A percentile compares a stretch with the other conserved stretches of the same genome.
These are phyloP conservation scores for Ceratocystis eucalypticola DNA, from an alignment of 2,329 filamentous ascomycete species.

Conservation along the genomic window DNA sequence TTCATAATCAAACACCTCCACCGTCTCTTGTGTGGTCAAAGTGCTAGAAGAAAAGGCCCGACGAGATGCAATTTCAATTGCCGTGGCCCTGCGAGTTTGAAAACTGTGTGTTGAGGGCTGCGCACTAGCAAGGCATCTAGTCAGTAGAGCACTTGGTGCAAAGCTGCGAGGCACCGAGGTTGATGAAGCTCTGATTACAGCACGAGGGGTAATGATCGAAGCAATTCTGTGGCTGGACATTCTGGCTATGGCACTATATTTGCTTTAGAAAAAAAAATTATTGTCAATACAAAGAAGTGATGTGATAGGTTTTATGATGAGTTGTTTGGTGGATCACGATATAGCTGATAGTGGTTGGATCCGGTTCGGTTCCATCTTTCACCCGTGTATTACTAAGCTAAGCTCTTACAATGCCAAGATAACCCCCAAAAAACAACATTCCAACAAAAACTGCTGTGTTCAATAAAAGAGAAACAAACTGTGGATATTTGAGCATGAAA, in stretches of 20 bases:
- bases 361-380: too few relatives aligned
- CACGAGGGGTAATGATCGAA: background rate
- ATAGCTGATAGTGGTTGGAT: too few relatives aligned
- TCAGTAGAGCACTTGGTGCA: background rate
- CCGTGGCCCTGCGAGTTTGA: background rate
- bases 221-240: background rate
- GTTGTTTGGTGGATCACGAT: too few relatives aligned
- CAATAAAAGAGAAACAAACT: background rate
- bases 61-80: background rate
- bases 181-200: background rate
- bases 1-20: constrained; percentile 18
- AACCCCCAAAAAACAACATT: too few relatives aligned
- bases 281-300: too few relatives aligned
- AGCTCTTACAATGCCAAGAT: too few relatives aligned
- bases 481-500: background rate
- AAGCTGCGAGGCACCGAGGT: background rate
- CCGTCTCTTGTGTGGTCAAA: background rate
- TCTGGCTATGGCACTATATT: background rate
- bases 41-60: background rate
- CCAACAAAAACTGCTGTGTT: too few relatives aligned
- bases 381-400: too few relatives aligned
- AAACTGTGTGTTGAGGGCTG: background rate
- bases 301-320: too few relatives aligned
- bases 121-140: background rate
- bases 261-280: background rate